Evolutionary conservation across 2,329 filamentous ascomycete genomes (phyloP).

Genomic region (Cladosporium sp.): DNA sequence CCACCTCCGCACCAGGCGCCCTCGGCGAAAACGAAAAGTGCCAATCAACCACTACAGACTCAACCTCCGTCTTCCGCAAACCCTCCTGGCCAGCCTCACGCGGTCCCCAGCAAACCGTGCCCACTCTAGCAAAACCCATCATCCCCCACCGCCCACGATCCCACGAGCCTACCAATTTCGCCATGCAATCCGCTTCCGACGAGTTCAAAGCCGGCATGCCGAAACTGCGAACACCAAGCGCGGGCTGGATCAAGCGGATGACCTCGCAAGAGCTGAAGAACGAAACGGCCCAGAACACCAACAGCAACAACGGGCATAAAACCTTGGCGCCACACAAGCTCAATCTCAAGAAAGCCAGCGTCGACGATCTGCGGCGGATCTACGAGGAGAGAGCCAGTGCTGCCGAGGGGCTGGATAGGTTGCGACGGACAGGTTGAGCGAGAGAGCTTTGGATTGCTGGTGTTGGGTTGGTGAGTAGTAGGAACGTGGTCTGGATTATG

Average conservation of each 20-base stretch:
- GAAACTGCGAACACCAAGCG: conserved; percentile 39
- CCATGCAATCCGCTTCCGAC: conserved; percentile 3
- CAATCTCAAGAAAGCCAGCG: conserved; percentile 46
- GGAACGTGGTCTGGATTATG: background rate
- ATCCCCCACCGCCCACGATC: conserved; percentile 11
- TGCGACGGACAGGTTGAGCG: background rate
- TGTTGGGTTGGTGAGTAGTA: too few relatives aligned
- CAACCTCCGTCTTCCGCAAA: conserved; percentile 30
- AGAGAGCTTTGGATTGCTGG: background rate
- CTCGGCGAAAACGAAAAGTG: conserved; percentile 7
- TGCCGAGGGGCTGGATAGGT: conserved; percentile 28
- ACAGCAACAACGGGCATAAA: background rate
- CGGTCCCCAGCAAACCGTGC: conserved; percentile 21
- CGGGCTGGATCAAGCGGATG: conserved; percentile 49
- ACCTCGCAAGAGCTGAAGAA: conserved; percentile 42
- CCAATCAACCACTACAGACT: background rate
- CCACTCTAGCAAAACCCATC: conserved; percentile 28
- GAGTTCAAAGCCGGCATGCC: conserved; percentile 22
- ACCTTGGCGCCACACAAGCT: conserved; percentile 33
- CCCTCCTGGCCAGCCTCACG: conserved; percentile 37
- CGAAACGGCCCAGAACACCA: background rate
- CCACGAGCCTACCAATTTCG: conserved; percentile 8
- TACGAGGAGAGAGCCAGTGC: conserved; percentile 51
- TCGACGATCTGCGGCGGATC: conserved; percentile 49
- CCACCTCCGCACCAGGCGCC: conserved; percentile 5